Base-by-base conservation (phyloP, 176 grass and related monocot species). In the Paspalum vaginatum region DNA sequence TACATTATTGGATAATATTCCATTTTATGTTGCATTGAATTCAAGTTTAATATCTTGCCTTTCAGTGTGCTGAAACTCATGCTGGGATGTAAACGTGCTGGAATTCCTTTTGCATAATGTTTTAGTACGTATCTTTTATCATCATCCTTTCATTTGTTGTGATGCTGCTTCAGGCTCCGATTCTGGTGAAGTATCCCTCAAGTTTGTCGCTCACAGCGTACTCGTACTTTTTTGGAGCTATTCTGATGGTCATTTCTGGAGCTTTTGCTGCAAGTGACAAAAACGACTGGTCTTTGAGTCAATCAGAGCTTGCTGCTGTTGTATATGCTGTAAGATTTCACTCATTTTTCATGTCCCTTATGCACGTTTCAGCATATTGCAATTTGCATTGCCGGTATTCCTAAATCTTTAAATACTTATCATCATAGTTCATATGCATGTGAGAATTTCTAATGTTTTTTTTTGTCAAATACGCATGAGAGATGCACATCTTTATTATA, bases 221-320 rank as follows among this genome's bases (percentile, higher is more conserved):
- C 65, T 92, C 95, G 8, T 98, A 98, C 85, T 61, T 91, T 83
- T 98, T 94, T 87, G 92, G 95, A 65, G 83, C 85, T 82, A 1
- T 92, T 55, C 81, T 98, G 20, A 98, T 98, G 92, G 78, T 91
- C 47, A 68, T 92, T 70, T 94, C 85, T 56, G 90, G 95, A 64
- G 40, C 92, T 69, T 80, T 92, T 81, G 39, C 88, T 26, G 92
- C 85, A 72, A 90, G 52, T 77, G 46, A 73, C 65, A 75, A 41
- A 63, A 72, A 82, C 71, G 92, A 92, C 79, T 94, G 95, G 95
- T 83, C 47, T 83, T 83, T 97, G 83, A 97, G 87, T 67, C 72
- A 3, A 38, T 84, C 89, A 11, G 89, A 94, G 83, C 70, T 94
- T 49, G 77, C 85, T 85, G 80, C 95, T 70, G 81, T 92, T 62